Evolutionary conservation across 495 filamentous ascomycete species (phyloP).

Genomic region (Elaphomyces granulatus): DNA sequence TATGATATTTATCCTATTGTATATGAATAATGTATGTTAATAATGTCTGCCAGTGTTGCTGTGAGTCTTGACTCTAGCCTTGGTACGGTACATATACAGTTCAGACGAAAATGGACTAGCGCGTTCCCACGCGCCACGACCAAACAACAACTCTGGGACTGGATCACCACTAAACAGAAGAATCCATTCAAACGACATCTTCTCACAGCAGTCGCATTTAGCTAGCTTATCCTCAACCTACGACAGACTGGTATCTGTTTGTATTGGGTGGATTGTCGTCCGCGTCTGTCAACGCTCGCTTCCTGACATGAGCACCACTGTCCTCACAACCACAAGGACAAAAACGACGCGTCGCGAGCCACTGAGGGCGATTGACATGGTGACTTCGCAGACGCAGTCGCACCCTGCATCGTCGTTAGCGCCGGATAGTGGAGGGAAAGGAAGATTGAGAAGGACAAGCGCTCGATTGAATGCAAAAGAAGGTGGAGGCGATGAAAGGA

Average conservation of each 20-base stretch:
- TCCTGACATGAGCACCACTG: constrained; percentile 36
- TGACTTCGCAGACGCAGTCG: constrained; percentile 29
- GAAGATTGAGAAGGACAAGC: constrained; percentile 21
- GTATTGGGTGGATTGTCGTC: too few relatives aligned
- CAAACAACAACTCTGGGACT: too few relatives aligned
- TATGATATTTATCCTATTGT: too few relatives aligned
- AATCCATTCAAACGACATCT: too few relatives aligned
- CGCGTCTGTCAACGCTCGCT: constrained; percentile 1
- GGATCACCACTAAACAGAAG: too few relatives aligned
- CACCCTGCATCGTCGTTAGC: constrained; percentile 21
- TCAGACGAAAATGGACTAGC: constrained; percentile 29
- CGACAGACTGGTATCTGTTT: too few relatives aligned
- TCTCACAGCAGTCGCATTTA: too few relatives aligned
- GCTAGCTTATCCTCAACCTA: too few relatives aligned
- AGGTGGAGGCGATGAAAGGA: constrained; percentile 5
- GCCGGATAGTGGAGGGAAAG: constrained; percentile 15
- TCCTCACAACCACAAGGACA: constrained; percentile 25
- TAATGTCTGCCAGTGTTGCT: too few relatives aligned
- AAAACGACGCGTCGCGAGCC: constrained; percentile 34
- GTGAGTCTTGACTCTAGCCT: too few relatives aligned
- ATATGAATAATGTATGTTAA: too few relatives aligned
- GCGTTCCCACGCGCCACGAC: constrained; percentile 32
- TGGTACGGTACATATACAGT: too few relatives aligned
- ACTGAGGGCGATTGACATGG: constrained; percentile 30
- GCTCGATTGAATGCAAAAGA: constrained; percentile 30